These are phyloP conservation scores for Nakazawaea wyomingensis DNA, from an alignment of 805 yeast species.

Conservation along the genomic window DNA sequence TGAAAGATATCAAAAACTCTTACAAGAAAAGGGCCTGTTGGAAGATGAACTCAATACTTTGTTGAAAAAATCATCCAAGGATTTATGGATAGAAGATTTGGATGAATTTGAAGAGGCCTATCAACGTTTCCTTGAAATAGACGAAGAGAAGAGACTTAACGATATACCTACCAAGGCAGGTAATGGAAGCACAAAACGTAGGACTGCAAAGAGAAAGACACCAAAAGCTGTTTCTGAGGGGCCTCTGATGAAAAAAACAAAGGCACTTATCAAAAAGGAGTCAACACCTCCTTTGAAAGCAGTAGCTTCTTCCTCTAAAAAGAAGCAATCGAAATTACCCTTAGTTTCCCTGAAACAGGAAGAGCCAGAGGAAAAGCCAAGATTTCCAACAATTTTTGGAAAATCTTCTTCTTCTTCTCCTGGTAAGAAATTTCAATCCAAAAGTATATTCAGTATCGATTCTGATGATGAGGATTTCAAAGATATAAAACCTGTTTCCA, in stretches of 20 bases:
- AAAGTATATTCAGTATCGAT: slow-evolving; percentile 11
- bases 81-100: slow-evolving; percentile 81
- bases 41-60: slow-evolving; percentile 66
- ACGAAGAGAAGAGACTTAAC: slow-evolving; percentile 52
- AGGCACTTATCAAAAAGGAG: slow-evolving; percentile 15
- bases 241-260: slow-evolving; percentile 15
- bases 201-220: slow-evolving; percentile 26
- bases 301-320: too few relatives aligned
- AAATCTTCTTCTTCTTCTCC: slow-evolving; percentile 15
- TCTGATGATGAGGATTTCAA: slow-evolving; percentile 11
- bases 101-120: slow-evolving; percentile 67
- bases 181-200: slow-evolving; percentile 29
- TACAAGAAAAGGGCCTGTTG: slow-evolving; percentile 66
- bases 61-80: slow-evolving; percentile 70
- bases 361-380: slow-evolving; percentile 12
- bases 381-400: slow-evolving; percentile 33
- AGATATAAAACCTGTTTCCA: slow-evolving; percentile 2
- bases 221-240: slow-evolving; percentile 18
- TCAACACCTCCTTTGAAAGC: slow-evolving; percentile 11
- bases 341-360: slow-evolving; percentile 13
- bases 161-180: slow-evolving; percentile 40
- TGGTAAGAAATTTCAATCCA: neutral
- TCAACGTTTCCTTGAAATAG: slow-evolving; percentile 62
- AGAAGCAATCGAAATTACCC: too few relatives aligned
- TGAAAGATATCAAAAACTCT: slow-evolving; percentile 79